Evolutionary conservation across 2,329 filamentous ascomycete species (phyloP), one percentile per base, ranked within the genome.

Genomic region (Cladobotryum mycophilum): DNA sequence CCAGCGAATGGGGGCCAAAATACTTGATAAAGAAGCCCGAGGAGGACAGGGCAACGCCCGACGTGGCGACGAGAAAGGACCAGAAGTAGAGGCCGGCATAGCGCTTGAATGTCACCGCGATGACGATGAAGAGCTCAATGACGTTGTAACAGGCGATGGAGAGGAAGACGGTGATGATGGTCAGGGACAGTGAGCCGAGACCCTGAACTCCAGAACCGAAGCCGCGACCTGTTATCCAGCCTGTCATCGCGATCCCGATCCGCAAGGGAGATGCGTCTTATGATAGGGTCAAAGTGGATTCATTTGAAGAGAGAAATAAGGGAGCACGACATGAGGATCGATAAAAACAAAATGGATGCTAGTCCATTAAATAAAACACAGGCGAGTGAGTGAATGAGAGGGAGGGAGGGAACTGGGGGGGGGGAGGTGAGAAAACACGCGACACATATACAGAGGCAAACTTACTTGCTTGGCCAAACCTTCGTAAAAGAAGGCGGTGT

Each of bases 1-100:
- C 50, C n/a, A 52, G 41, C 12, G 50, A 52, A 1, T 6, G 5
- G 5, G 50, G 41, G 4, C 50, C 64, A 17, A 64, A 60, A 15
- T 58, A 62, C 55, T 75, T 75, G 45, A 77, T 61, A 20, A 75
- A 48, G 56, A 76, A 77, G 1, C 75, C 76, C 1, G 75, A 48
- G 1, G 68, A 63, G 46, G 78, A 65, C 0, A 63, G 51, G 0
- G 62, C 52, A 5, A 70, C 58, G 2, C 67, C 68, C 17, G 59
- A 58, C 0, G 66, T 65, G 1, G 67, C 60, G 8, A 63, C 52
- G 1, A 69, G 20, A 33, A 70, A 62, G 40, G 67, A 69, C 67
- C 67, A 70, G 38, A 71, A 71, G 47, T 71, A 71, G 7, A 70
- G 58, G 4, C 51, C 51, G 33, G 37, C 43, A 47, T 50, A 50